Percentiles rank a stretch among this genome's conserved stretches.
These are phyloP conservation scores for Microdochium bolleyi DNA, from an alignment of 2,329 filamentous ascomycete genomes.

Conservation along the genomic window DNA sequence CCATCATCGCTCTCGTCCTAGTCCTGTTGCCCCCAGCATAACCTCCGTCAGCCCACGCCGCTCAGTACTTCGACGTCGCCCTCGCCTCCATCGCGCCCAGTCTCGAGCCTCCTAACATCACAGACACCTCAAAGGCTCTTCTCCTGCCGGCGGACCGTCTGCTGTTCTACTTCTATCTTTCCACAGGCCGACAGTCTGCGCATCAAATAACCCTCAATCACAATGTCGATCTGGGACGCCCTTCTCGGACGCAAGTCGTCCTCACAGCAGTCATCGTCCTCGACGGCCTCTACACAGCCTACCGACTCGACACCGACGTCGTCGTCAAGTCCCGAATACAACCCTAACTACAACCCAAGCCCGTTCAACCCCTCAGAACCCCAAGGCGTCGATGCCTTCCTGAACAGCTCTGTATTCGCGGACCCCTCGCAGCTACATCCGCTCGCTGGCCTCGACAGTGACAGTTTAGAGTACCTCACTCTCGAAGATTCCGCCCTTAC, in stretches of 20 bases:
- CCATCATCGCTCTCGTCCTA: not conserved
- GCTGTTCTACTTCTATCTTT: not conserved
- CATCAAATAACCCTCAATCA: constrained; percentile 9
- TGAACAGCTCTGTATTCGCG: constrained; percentile 66
- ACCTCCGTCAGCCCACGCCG: not conserved
- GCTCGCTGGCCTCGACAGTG: constrained; percentile 84
- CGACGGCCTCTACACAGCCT: constrained; percentile 33
- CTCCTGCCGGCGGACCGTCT: not conserved
- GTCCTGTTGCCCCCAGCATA: not conserved
- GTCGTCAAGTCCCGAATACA: not conserved
- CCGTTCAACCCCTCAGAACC: constrained; percentile 65
- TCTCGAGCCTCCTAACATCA: not conserved
- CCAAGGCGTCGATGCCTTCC: constrained; percentile 80
- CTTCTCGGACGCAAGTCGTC: constrained; percentile 50
- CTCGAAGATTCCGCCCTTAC: constrained; percentile 88
- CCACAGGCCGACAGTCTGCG: too few species aligned
- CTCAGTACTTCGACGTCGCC: not conserved
- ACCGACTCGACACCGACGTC: constrained; percentile 39
- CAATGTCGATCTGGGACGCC: constrained; percentile 54
- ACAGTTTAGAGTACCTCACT: constrained; percentile 88
- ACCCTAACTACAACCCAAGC: constrained; percentile 28
- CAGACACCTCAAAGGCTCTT: not conserved
- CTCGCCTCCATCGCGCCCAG: not conserved
- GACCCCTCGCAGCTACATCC: constrained; percentile 89
- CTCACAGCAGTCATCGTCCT: constrained; percentile 25